Evolutionary conservation across 2,329 filamentous ascomycete species (phyloP).

Genomic region (Ophiostoma perfectum): DNA sequence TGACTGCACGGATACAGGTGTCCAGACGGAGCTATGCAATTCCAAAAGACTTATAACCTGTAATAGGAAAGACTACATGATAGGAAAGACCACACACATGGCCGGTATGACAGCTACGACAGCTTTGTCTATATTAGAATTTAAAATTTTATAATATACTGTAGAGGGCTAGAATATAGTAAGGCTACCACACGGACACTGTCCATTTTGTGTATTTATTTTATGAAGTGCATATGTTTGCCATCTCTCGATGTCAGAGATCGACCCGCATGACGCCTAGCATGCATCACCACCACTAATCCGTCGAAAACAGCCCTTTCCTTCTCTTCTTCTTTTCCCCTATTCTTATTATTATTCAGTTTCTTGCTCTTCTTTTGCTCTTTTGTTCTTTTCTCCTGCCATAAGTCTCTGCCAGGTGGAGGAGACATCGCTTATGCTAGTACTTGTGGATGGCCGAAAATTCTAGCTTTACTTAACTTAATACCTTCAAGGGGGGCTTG

Average conservation of each 20-base stretch:
- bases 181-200: no score
- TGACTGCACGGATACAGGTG: no score
- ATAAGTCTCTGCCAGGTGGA: neutral
- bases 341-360: conserved; percentile 5
- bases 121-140: no score
- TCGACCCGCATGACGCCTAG: neutral
- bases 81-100: no score
- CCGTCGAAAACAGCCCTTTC: neutral
- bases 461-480: neutral
- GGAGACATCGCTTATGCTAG: conserved; percentile 8
- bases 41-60: no score
- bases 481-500: neutral
- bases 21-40: no score
- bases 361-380: neutral
- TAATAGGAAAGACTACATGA: no score
- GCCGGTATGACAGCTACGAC: no score
- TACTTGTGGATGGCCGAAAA: neutral
- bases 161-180: no score
- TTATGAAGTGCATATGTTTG: no score
- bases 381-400: neutral
- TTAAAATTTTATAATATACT: no score
- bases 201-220: no score
- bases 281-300: neutral
- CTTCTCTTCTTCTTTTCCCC: conserved; percentile 8
- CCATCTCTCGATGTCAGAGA: neutral